phyloP scores from a whole-genome alignment of 2,329 filamentous ascomycete genomes.

The Aureobasidium sp. region DNA sequence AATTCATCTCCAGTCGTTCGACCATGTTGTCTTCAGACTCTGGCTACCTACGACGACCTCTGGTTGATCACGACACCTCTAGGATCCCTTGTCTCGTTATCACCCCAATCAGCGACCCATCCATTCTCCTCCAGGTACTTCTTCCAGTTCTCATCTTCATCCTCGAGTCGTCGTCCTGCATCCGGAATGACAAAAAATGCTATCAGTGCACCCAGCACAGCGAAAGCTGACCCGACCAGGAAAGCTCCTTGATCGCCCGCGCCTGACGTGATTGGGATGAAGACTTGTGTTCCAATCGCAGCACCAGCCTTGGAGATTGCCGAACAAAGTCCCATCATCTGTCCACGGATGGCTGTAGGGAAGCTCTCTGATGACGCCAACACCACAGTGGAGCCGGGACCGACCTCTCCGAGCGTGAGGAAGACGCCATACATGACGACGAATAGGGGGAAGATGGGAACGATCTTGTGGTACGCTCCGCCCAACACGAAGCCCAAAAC shows the following conservation, averaged over 20 bases:
- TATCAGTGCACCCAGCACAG: constrained; percentile 60
- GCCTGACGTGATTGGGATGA: constrained; percentile 49
- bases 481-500: constrained; percentile 81
- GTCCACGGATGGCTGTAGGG: constrained; percentile 74
- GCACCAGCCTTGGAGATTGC: constrained; percentile 63
- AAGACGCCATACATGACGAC: constrained; percentile 72
- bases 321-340: constrained; percentile 61
- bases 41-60: not conserved
- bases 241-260: constrained; percentile 74
- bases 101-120: constrained; percentile 20
- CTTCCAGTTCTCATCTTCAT: constrained; percentile 35
- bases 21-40: too few relatives aligned
- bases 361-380: constrained; percentile 76
- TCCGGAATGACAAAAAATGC: constrained; percentile 45
- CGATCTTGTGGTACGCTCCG: constrained; percentile 42
- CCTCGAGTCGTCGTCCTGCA: constrained; percentile 20
- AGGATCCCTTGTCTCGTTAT: constrained; percentile 1
- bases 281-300: constrained; percentile 77
- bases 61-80: not conserved
- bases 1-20: too few relatives aligned
- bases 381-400: constrained; percentile 58
- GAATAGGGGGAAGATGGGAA: constrained; percentile 40
- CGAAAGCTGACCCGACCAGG: constrained; percentile 68
- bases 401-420: constrained; percentile 66
- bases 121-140: constrained; percentile 37